Base-by-base conservation (phyloP, 331 rosid species). In the Rosa hybrid region DNA sequence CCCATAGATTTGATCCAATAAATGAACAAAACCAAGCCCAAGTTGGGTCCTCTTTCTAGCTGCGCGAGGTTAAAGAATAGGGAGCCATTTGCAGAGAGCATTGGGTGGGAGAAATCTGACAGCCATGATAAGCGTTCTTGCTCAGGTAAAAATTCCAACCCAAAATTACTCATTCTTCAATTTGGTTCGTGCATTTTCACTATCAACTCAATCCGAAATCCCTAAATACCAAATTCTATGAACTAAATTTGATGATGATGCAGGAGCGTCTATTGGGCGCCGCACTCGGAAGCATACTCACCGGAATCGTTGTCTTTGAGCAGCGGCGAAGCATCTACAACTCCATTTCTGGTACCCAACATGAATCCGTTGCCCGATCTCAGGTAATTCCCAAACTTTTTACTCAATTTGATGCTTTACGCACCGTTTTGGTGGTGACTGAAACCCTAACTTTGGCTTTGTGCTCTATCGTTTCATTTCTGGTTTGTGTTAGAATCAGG, bases 251-350 rank as follows among this genome's bases (percentile, higher is more conserved):
- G 38, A 72, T 27, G 12, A 72, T 21, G 12, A 3, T 83, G 80
- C 86, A 94, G 98, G 97, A 94, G 78, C 94, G 96, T 81, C 83
- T 94, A 11, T 83, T 94, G 21, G 96, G 98, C 71, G 92, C 88
- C 79, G 88, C 98, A 56, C 78, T 92, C 64, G 99, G 98, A 74
- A 86, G 81, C 77, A 30, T 86, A 41, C 78, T 96, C 51, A 79
- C 94, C 27, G 98, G 97, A 44, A 71, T 84, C 39, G 77, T 90
- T 42, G 90, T 92, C 0, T 86, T 88, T 63, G 92, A 94, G 86
- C 94, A 92, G 42, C 91, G 98, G 60, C 86, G 84, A 82, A 78
- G 84, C 86, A 85, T 93, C 74, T 87, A 90, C 68, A 48, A 64
- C 63, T 93, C 98, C 20, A 76, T 96, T 39, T 80, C 94, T 4